Base-by-base conservation (phyloP, 352 stramenopile genomes). In the Phytophthora litchii region DNA sequence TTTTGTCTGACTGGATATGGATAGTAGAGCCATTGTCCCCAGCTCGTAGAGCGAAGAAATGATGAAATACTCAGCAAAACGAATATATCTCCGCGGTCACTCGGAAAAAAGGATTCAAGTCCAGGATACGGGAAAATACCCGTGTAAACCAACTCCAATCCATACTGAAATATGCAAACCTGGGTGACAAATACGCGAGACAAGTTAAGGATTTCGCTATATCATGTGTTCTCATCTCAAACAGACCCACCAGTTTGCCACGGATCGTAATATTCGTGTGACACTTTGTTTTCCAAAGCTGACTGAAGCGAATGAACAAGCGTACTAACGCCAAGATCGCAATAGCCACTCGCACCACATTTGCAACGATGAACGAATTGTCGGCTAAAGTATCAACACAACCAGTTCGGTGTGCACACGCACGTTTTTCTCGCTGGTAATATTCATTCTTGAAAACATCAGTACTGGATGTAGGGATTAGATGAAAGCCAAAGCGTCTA, bases 1-100 rank as follows among this genome's bases (percentile, higher is more conserved):
- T 89, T 86, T 41, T 86, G 74, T 7, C 72, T 70, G 49, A 91
- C 86, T n/a, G 81, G 81, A 23, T 88, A 89, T 21, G 81, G 81
- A 20, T 78, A 87, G 40, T 82, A 91, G 12, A 88, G 48, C 43
- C 83, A 64, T 20, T 86, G 72, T 0, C 67, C 61, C 81, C 78
- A 89, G 54, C 76, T 81, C 31, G 74, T 74, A 7, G 70, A 63
- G 1, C 78, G 78, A 11, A 85, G 25, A 12, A 72, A 46, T 3
- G 80, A 67, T 6, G 72, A 61, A 8, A 76, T 53, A 19, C 72
- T 88, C 6, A 91, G 43, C 16, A 74, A 21, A 11, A 88, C 54
- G n/a, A 89, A 71, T 2, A 69, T 38, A 13, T 73, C 64, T 2
- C 57, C 63, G 9, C 62, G 43, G 2, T 67, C 20, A 4, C 51